phyloP scores from a whole-genome alignment of 139 green algal species.

The Eudorina sp. region DNA sequence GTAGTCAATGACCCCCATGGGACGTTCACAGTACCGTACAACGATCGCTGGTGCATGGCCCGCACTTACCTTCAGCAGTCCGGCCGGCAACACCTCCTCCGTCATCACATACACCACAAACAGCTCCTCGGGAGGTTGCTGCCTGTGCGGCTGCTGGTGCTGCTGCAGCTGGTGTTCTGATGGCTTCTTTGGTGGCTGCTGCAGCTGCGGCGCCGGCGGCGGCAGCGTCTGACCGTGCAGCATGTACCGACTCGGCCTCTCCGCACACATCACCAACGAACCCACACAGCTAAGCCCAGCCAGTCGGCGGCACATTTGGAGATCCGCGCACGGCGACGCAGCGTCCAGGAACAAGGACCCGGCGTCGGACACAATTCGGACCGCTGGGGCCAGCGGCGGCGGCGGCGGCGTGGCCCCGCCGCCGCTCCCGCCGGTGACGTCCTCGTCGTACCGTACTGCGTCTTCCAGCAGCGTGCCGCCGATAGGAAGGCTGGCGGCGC shows the following conservation, averaged over 20 bases:
- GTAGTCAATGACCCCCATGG: too few relatives aligned
- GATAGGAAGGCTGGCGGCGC: not conserved
- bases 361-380: not conserved
- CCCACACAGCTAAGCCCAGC: not conserved
- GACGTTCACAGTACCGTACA: too few relatives aligned
- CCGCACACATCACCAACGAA: not conserved
- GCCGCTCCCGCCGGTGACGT: too few relatives aligned
- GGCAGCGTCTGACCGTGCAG: too few relatives aligned
- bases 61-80: not conserved
- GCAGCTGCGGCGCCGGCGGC: too few relatives aligned
- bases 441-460: not conserved
- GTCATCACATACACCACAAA: not conserved
- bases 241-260: too few relatives aligned
- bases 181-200: too few relatives aligned
- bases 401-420: not conserved
- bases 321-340: not conserved
- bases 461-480: not conserved
- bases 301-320: not conserved
- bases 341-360: not conserved
- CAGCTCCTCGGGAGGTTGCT: not conserved
- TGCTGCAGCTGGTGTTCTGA: not conserved
- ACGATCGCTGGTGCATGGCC: too few relatives aligned
- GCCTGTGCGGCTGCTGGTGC: not conserved
- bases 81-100: not conserved
- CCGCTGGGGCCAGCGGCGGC: not conserved